Conservation (phyloP, 768 basidiomycete species). For the Trametes meyenii region DNA sequence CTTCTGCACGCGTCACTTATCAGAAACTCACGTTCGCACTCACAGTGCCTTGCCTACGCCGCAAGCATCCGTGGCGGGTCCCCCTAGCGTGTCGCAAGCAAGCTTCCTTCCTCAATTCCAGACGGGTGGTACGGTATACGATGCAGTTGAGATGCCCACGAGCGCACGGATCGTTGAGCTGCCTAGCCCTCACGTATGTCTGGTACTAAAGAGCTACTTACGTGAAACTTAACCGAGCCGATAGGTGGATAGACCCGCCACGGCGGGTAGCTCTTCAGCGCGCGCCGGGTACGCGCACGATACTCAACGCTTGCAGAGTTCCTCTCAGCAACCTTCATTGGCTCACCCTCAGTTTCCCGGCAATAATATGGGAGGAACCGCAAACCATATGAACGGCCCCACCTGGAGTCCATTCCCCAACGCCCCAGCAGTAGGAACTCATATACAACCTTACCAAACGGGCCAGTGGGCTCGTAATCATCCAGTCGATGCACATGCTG, state of each 20-base stretch:
- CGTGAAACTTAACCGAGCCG: background rate
- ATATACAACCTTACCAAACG: too few species aligned
- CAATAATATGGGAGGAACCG: too few species aligned
- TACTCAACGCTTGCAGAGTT: too few species aligned
- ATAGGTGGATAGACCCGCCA: background rate
- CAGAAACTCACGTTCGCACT: background rate
- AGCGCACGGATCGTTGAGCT: constrained; percentile 42
- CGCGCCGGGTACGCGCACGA: background rate
- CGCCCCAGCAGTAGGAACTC: too few species aligned
- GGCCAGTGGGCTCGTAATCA: too few species aligned
- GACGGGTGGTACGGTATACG: background rate
- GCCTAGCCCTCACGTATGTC: constrained; percentile 1
- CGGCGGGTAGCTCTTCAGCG: background rate
- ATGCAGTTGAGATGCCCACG: constrained; percentile 24
- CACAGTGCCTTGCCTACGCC: background rate
- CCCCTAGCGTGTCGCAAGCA: background rate
- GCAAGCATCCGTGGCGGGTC: background rate
- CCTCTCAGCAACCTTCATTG: too few species aligned
- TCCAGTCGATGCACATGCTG: too few species aligned
- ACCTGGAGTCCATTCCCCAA: too few species aligned
- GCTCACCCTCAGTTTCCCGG: too few species aligned
- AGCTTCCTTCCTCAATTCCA: background rate
- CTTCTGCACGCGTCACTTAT: background rate
- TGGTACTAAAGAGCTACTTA: background rate
- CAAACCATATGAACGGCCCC: too few species aligned